Base-by-base conservation (phyloP, 345 rosid species). In the Schrenkiella parvula region DNA sequence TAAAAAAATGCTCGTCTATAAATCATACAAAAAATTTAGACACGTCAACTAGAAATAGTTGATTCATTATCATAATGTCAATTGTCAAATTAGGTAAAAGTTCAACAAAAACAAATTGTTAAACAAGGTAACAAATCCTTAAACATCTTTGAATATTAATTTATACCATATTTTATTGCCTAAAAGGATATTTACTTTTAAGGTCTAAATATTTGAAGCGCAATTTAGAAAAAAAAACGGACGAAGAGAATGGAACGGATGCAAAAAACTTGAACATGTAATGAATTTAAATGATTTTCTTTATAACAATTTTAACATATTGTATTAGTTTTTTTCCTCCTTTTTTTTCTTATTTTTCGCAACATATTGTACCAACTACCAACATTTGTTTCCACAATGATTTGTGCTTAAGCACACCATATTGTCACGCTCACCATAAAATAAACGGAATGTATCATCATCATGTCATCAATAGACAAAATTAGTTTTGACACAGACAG, bases 101-200 rank as follows among this genome's bases (percentile, higher is more conserved):
- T n/a, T n/a, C n/a, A n/a, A n/a, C n/a, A n/a, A n/a, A n/a, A 64
- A 54, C 29, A 54, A 43, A 54, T 64, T 70, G 37, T 64, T 42
- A 0, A 18, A 34, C 39, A 52, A 54, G 64, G 64, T 54, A 64
- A 54, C 29, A 54, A 43, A 54, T 64, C 76, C 46, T 64, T 42
- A 0, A 18, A 34, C 39, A 52, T 39, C 63, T 51, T 51, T 39
- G 53, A 71, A 72, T 63, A 72, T 39, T 8, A 38, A 19, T 6
- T 38, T 34, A 38, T 26, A 50, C 29, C 12, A 14, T 39, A 50
- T 22, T 22, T 1, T 22, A 22, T 19, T 22, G n/a, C 54, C 13
- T 41, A 7, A 12, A 48, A 14, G 8, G 19, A 50, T 19, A 25
- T 37, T 1, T 35, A 25, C 25, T 22, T 21, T 23, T 32, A 35